These are phyloP conservation scores for Piper longum DNA, from an alignment of 164 flowering plant genomes.

Conservation along the genomic window DNA sequence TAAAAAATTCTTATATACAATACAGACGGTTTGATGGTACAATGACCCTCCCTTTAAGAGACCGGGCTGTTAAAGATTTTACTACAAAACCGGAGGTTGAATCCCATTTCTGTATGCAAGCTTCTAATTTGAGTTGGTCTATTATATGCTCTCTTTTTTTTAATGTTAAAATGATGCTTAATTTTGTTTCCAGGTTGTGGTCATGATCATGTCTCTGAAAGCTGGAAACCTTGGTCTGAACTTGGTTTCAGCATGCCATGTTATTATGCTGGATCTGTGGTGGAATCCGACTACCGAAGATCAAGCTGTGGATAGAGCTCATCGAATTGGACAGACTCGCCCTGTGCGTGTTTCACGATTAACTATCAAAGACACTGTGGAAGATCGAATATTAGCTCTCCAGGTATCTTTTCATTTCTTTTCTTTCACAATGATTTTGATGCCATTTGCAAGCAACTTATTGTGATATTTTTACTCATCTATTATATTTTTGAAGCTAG, in stretches of 20 bases:
- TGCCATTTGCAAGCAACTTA: no score
- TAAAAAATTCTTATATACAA: conserved; percentile 30
- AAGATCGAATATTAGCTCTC: conserved; percentile 81
- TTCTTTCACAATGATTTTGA: no score
- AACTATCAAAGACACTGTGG: conserved; percentile 76
- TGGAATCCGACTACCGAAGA: conserved; percentile 99
- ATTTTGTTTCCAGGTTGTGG: conserved; percentile 54
- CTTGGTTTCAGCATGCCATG: conserved; percentile 94
- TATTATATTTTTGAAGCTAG: no score
- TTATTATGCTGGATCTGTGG: conserved; percentile 89
- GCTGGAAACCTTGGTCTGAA: conserved; percentile 95
- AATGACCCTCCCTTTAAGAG: conserved; percentile 65
- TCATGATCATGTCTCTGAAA: conserved; percentile 92
- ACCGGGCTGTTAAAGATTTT: conserved; percentile 75
- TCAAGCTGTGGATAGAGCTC: conserved; percentile 93
- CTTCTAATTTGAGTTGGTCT: neutral
- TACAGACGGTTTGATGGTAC: conserved; percentile 89
- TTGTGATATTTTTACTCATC: no score
- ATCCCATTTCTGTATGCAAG: neutral
- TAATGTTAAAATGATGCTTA: neutral
- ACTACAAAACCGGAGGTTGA: conserved; percentile 76
- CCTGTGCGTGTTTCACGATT: conserved; percentile 83
- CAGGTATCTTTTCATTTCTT: conserved; percentile 35
- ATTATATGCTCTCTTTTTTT: neutral
- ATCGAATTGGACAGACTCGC: conserved; percentile 95